These are phyloP conservation scores for Thalassiosira gravida DNA, from an alignment of 352 stramenopile species.

Conservation along the genomic window DNA sequence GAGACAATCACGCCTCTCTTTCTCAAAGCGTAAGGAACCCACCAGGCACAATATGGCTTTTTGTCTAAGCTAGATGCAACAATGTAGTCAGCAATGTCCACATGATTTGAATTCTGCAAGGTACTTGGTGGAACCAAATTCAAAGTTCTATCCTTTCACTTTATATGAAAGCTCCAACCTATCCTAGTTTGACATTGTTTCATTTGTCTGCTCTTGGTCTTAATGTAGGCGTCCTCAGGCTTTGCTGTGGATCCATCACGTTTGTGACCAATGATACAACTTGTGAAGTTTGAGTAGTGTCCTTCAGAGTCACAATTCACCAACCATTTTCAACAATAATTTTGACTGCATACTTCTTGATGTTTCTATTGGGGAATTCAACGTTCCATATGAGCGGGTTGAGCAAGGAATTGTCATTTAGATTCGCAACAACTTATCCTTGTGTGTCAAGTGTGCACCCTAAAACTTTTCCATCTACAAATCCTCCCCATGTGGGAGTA, in stretches of 20 bases:
- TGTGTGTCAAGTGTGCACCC: conserved; percentile 22
- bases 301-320: conserved; percentile 38
- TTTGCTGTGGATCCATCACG: conserved; percentile 27
- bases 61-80: conserved; percentile 13
- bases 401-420: conserved; percentile 36
- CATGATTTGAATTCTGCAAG: conserved; percentile 58
- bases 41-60: conserved; percentile 36
- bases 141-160: conserved; percentile 48
- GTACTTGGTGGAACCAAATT: conserved; percentile 41
- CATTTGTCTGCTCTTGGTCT: conserved; percentile 20
- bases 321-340: conserved; percentile 61
- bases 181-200: conserved; percentile 34
- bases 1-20: conserved; percentile 18
- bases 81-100: conserved; percentile 54
- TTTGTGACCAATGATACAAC: conserved; percentile 50
- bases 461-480: not conserved
- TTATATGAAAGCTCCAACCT: conserved; percentile 51
- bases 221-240: conserved; percentile 31
- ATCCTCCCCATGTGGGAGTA: conserved; percentile 10
- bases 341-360: conserved; percentile 57
- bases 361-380: conserved; percentile 45
- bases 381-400: conserved; percentile 50
- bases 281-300: conserved; percentile 5
- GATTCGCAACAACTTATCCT: conserved; percentile 29
- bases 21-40: conserved; percentile 23